Base-by-base conservation (phyloP, 2,329 filamentous ascomycete species). In the Pseudophaeomoniella oleicola region DNA sequence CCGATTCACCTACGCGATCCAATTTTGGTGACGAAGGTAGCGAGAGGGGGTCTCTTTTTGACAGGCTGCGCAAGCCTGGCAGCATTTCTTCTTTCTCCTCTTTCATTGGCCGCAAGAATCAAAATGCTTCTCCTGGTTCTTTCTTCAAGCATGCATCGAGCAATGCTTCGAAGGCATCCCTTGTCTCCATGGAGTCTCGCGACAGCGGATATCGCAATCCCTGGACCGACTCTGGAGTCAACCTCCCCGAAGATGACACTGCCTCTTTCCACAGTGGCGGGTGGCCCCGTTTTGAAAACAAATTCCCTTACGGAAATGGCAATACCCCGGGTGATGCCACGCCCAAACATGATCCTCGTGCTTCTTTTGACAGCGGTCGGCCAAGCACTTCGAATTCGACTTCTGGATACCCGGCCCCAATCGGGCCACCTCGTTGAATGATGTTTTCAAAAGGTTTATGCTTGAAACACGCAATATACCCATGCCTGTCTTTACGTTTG, bases 201-300 rank as follows among this genome's bases (percentile, higher is more conserved):
- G 82, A 88, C 55, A 94, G 86, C 64, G 85, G 85, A 48, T 92
- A 94, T 59, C 82, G 87, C 59, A 94, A 94, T 62, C 87, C 87
- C 43, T 96, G 88, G 88, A 94, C 94, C 57, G 88, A 96, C 58
- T 93, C 85, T 53, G 88, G 87, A 50, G 86, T 94, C 54, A 94
- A 94, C 56, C 75, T 94, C 47, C 71, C 82, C 44, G 88, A 94
- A 51, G 85, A 94, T 45, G 86, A 94, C 48, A 51, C 62, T 39
- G 66, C 71, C 46, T 56, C 56, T 46, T 57, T 64, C 48, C 71
- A 72, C 51, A 81, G 76, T 55, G 60, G 59, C 52, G 62, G 61
- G 58, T 74, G 56, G 65, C 63, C 59, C 43, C 62, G 61, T 46
- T 66, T 63, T 58, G 60, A 38, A 69, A 82, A 63, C 50, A 76